These are phyloP conservation scores for Coriaria nepalensis DNA, from an alignment of 306 rosid species.

Conservation along the genomic window DNA sequence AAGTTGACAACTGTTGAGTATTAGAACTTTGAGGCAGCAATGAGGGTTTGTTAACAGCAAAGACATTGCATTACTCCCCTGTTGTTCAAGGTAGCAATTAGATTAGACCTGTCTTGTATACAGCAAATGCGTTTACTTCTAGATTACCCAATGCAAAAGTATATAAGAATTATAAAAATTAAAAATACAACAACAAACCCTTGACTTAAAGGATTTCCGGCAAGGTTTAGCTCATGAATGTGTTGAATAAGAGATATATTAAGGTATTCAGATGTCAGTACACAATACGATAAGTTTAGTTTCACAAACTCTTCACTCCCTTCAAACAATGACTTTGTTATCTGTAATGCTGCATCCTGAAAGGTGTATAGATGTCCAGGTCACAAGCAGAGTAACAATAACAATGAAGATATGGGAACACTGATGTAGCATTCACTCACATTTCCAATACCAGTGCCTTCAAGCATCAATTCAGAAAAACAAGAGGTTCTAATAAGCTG, in stretches of 20 bases:
- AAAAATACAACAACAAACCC: constrained; percentile 34
- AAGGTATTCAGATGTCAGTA: constrained; percentile 39
- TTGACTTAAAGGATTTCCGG: constrained; percentile 55
- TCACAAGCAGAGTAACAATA: constrained; percentile 4
- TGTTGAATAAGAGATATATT: constrained; percentile 26
- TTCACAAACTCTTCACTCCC: constrained; percentile 49
- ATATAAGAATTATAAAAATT: not conserved
- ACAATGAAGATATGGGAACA: constrained; percentile 6
- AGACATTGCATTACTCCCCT: constrained; percentile 51
- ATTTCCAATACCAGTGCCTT: constrained; percentile 66
- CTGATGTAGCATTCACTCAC: constrained; percentile 38
- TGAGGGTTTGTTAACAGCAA: constrained; percentile 50
- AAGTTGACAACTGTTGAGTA: constrained; percentile 63
- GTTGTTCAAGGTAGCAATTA: constrained; percentile 17
- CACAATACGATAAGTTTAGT: constrained; percentile 70
- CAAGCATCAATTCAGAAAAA: constrained; percentile 60
- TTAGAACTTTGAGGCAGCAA: constrained; percentile 63
- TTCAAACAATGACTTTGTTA: constrained; percentile 43
- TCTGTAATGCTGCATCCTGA: constrained; percentile 55
- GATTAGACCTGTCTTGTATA: not conserved
- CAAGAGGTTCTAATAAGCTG: constrained; percentile 41
- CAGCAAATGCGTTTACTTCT: too few relatives aligned
- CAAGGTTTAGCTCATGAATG: constrained; percentile 62
- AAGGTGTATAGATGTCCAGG: constrained; percentile 9
- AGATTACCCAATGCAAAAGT: not conserved